Percentiles rank a stretch among this genome's conserved stretches.
phyloP scores from a whole-genome alignment of 306 rosid species.

The Amphicarpaea edgeworthii region DNA sequence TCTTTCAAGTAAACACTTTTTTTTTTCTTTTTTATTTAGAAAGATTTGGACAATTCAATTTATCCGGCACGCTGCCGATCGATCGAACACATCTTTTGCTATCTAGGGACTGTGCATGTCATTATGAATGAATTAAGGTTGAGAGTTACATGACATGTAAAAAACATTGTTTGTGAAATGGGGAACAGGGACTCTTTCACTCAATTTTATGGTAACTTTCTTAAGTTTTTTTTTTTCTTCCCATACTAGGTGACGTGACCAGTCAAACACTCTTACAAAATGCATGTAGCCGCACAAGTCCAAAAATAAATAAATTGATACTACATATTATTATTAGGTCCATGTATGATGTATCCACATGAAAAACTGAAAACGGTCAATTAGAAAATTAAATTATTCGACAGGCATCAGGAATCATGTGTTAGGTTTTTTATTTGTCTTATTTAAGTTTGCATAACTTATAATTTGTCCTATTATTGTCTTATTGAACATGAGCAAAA shows the following conservation, averaged over 20 bases:
- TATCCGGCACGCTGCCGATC: not conserved
- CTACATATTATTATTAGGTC: not conserved
- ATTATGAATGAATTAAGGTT: not conserved
- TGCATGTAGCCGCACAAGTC: slow-evolving; percentile 5
- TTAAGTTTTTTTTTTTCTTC: not conserved
- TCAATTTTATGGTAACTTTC: slow-evolving; percentile 42
- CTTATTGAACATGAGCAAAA: slow-evolving; percentile 15
- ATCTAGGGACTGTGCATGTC: slow-evolving; percentile 1
- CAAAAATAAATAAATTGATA: slow-evolving; percentile 14
- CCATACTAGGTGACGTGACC: slow-evolving; percentile 24
- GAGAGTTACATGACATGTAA: slow-evolving; percentile 30
- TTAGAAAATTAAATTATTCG: slow-evolving; percentile 3
- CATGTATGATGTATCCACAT: slow-evolving; percentile 25
- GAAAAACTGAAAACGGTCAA: slow-evolving; percentile 11
- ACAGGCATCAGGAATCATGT: slow-evolving; percentile 35
- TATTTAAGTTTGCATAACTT: not conserved
- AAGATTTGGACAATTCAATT: not conserved
- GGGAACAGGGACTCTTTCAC: slow-evolving; percentile 39
- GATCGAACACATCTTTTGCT: not conserved
- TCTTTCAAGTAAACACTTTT: not conserved
- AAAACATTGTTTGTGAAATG: slow-evolving; percentile 28
- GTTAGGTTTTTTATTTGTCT: slow-evolving; percentile 35
- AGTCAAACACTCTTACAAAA: slow-evolving; percentile 25
- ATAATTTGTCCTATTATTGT: slow-evolving; percentile 32
- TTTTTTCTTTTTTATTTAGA: not conserved